Evolutionary conservation across 345 rosid species (phyloP).

Genomic region (Viola odorata): DNA sequence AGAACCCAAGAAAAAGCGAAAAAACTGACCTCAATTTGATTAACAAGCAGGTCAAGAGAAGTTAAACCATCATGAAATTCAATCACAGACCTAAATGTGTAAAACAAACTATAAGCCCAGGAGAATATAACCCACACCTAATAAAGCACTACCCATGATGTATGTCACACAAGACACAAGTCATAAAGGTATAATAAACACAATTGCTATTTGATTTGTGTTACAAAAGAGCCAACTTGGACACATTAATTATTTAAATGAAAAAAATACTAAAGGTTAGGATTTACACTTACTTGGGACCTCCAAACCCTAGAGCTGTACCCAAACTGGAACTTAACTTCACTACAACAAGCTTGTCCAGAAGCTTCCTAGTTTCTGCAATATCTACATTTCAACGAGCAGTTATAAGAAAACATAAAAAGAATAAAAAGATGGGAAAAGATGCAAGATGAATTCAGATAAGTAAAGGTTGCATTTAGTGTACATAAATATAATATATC

Average conservation of each 20-base stretch:
- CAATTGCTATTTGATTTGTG: background rate
- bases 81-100: slow-evolving; percentile 35
- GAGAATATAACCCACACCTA: background rate
- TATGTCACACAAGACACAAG: background rate
- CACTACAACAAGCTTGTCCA: slow-evolving; percentile 55
- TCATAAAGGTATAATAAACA: background rate
- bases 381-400: slow-evolving; percentile 21
- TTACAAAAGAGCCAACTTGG: background rate
- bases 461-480: too few species aligned
- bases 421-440: background rate
- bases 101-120: background rate
- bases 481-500: too few species aligned
- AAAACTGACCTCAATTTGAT: slow-evolving; percentile 43
- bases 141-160: background rate
- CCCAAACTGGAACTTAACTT: slow-evolving; percentile 37
- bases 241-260: background rate
- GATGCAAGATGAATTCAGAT: background rate
- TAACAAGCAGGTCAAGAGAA: slow-evolving; percentile 33
- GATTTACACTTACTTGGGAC: slow-evolving; percentile 41
- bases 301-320: slow-evolving; percentile 36
- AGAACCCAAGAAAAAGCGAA: background rate
- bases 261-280: slow-evolving; percentile 3
- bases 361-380: slow-evolving; percentile 32
- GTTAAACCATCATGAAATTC: slow-evolving; percentile 42
- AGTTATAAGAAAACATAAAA: background rate